Percentiles rank a stretch among this genome's conserved stretches.
These are phyloP conservation scores for Crepidotus variabilis DNA, from an alignment of 768 basidiomycete genomes.

Conservation along the genomic window DNA sequence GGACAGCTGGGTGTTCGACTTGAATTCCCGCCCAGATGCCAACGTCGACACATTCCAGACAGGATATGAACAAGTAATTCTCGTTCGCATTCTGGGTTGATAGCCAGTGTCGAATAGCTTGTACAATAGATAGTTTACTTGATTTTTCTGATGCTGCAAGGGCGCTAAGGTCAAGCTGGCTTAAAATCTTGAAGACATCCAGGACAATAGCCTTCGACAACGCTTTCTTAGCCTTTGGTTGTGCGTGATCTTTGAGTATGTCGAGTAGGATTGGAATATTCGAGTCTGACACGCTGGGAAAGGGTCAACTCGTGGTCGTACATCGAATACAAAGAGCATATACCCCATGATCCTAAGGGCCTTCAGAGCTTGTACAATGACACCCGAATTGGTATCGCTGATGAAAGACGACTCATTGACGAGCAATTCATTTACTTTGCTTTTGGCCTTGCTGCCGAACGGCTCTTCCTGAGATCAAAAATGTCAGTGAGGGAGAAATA, in stretches of 20 bases:
- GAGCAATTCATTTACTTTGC: conserved; percentile 14
- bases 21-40: conserved; percentile 66
- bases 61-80: conserved; percentile 62
- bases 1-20: conserved; percentile 41
- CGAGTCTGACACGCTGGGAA: conserved; percentile 8
- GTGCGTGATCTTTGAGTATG: conserved; percentile 11
- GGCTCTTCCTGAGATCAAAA: conserved; percentile 8
- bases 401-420: conserved; percentile 9
- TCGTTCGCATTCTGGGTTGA: conserved; percentile 55
- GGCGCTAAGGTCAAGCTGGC: conserved; percentile 23
- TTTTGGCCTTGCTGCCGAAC: conserved; percentile 3
- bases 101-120: conserved; percentile 54
- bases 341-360: conserved; percentile 12
- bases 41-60: conserved; percentile 56
- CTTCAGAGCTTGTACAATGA: conserved; percentile 13
- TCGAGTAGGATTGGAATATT: conserved; percentile 15
- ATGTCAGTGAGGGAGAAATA: neutral
- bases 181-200: conserved; percentile 34
- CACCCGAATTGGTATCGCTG: conserved; percentile 5
- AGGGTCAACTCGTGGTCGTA: neutral
- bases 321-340: neutral
- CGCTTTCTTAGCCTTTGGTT: neutral
- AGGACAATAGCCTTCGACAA: conserved; percentile 23
- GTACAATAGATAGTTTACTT: conserved; percentile 31
- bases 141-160: conserved; percentile 22